These are phyloP conservation scores for Diddensiella caesifluorescens DNA, from an alignment of 805 yeast species.

Conservation along the genomic window DNA sequence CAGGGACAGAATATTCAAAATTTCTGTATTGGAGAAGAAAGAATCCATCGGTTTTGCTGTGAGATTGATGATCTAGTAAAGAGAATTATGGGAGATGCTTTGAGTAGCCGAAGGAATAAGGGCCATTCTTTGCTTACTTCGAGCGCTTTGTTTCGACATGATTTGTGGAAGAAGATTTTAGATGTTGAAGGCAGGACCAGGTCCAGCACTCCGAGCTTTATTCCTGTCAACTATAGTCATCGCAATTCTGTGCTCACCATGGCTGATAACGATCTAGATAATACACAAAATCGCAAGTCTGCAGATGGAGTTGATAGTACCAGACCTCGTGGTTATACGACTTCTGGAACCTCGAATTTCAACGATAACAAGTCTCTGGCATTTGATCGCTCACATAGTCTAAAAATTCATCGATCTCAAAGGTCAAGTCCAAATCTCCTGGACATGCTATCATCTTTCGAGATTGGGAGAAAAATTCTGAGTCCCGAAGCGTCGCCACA, in stretches of 20 bases:
- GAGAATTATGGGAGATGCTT: constrained; percentile 27
- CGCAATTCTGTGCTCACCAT: constrained; percentile 11
- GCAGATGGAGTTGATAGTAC: constrained; percentile 2
- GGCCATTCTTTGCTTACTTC: constrained; percentile 22
- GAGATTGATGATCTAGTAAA: constrained; percentile 25
- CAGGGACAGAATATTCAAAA: constrained; percentile 30
- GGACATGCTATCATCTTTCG: constrained; percentile 22
- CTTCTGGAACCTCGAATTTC: not conserved
- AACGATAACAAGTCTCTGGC: not conserved
- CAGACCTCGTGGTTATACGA: not conserved
- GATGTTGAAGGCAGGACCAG: constrained; percentile 19
- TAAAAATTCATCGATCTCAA: constrained; percentile 17
- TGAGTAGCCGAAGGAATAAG: constrained; percentile 18
- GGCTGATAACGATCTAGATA: constrained; percentile 7
- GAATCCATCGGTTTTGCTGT: constrained; percentile 33
- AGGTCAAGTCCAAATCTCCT: constrained; percentile 23
- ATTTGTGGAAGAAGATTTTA: constrained; percentile 23
- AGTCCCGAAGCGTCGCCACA: constrained; percentile 3
- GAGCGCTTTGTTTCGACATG: constrained; percentile 19
- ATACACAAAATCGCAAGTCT: not conserved
- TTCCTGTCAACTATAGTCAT: constrained; percentile 4
- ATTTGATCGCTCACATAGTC: constrained; percentile 2
- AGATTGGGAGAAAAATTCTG: constrained; percentile 6
- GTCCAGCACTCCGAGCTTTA: constrained; percentile 10
- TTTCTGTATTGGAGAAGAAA: constrained; percentile 33